These are phyloP conservation scores for Cryptococcus sp. DNA, from an alignment of 1,284 basidiomycete species.

Conservation along the genomic window DNA sequence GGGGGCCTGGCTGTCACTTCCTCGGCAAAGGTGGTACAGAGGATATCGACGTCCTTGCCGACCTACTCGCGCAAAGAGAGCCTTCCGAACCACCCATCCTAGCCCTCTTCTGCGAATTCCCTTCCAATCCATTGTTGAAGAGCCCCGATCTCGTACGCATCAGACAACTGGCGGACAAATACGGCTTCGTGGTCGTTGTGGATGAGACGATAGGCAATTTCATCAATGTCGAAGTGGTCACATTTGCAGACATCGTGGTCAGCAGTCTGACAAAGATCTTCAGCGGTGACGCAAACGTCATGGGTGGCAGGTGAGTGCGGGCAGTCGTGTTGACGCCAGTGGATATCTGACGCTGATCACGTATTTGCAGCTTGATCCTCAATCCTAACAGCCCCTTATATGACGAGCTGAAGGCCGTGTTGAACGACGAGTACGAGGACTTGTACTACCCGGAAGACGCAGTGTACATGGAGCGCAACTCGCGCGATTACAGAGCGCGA, in stretches of 20 bases:
- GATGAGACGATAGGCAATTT: constrained; percentile 98
- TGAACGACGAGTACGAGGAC: constrained; percentile 76
- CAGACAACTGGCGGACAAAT: constrained; percentile 78
- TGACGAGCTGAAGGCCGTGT: constrained; percentile 62
- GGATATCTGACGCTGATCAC: background rate
- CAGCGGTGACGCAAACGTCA: constrained; percentile 91
- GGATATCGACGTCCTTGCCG: constrained; percentile 75
- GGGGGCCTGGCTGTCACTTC: constrained; percentile 94
- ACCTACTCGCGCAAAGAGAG: constrained; percentile 58
- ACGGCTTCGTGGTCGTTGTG: constrained; percentile 84
- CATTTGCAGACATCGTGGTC: constrained; percentile 89
- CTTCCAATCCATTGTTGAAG: constrained; percentile 89
- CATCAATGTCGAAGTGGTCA: constrained; percentile 89
- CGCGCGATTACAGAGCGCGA: constrained; percentile 82
- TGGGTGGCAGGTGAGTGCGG: constrained; percentile 83
- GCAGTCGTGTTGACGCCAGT: background rate
- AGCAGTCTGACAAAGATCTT: constrained; percentile 95
- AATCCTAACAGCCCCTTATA: constrained; percentile 79
- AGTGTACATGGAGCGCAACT: constrained; percentile 97
- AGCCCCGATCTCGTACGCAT: constrained; percentile 79
- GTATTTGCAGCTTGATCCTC: constrained; percentile 68
- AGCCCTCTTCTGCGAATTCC: constrained; percentile 74
- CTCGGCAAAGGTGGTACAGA: constrained; percentile 76
- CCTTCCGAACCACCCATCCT: constrained; percentile 52
- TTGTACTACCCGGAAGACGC: constrained; percentile 89